Percentiles rank a stretch among this genome's conserved stretches.
These are phyloP conservation scores for Xenosphaeropsis pyriputrescens DNA, from an alignment of 2,329 filamentous ascomycete genomes.

Conservation along the genomic window DNA sequence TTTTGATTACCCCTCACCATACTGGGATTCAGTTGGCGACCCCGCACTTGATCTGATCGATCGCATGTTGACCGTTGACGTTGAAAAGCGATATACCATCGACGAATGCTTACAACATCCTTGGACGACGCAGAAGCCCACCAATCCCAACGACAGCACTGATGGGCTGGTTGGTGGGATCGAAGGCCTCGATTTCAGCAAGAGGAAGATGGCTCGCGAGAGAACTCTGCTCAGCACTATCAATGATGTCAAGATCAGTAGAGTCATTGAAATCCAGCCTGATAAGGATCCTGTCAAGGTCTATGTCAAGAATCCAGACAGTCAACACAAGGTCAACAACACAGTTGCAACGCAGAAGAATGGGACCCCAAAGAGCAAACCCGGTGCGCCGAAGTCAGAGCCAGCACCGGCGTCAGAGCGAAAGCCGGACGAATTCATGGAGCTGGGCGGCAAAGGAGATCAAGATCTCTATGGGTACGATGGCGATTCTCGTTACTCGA, in stretches of 20 bases:
- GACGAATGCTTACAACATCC: constrained; percentile 86
- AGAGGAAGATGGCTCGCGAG: constrained; percentile 66
- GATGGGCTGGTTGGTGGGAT: constrained; percentile 85
- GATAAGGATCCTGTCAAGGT: constrained; percentile 52
- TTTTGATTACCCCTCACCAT: constrained; percentile 92
- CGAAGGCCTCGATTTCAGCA: constrained; percentile 66
- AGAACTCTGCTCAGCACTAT: constrained; percentile 72
- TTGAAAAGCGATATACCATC: constrained; percentile 69
- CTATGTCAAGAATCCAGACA: constrained; percentile 53
- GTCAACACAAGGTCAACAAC: constrained; percentile 28
- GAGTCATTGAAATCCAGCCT: constrained; percentile 38
- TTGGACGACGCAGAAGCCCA: constrained; percentile 56
- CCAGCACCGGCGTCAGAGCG: constrained; percentile 51
- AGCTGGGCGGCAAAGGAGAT: constrained; percentile 77
- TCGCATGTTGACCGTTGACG: constrained; percentile 81
- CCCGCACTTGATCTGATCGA: constrained; percentile 86
- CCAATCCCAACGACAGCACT: constrained; percentile 68
- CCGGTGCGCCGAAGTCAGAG: constrained; percentile 34
- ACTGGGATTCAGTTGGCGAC: constrained; percentile 84
- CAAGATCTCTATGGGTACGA: constrained; percentile 61
- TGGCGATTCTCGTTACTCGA: constrained; percentile 31
- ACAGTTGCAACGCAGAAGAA: constrained; percentile 17
- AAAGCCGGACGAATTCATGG: constrained; percentile 62
- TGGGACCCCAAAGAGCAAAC: constrained; percentile 9
- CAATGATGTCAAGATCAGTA: constrained; percentile 55